These are phyloP conservation scores for Hypoxylon perforatum DNA, from an alignment of 495 filamentous ascomycete genomes.

Conservation along the genomic window DNA sequence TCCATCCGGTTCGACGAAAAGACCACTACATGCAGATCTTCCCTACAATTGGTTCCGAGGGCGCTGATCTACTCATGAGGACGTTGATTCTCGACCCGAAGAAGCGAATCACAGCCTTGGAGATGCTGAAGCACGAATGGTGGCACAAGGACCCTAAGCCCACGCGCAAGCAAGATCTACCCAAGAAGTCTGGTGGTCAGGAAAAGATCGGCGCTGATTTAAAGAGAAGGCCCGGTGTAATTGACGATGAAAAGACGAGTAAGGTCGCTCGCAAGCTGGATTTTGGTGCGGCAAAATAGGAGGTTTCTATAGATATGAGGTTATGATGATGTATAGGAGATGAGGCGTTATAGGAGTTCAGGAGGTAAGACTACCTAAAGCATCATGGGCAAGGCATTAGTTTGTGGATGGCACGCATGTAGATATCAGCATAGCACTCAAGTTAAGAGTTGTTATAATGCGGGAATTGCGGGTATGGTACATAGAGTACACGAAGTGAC, in stretches of 20 bases:
- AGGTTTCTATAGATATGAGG: neutral
- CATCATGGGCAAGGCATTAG: conserved; percentile 3
- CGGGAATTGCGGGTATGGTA: conserved; percentile 33
- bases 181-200: conserved; percentile 69
- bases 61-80: conserved; percentile 85
- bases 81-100: conserved; percentile 89
- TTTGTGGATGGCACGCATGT: conserved; percentile 4
- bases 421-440: conserved; percentile 11
- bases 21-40: conserved; percentile 79
- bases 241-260: conserved; percentile 70
- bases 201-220: conserved; percentile 87
- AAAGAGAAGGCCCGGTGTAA: conserved; percentile 79
- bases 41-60: conserved; percentile 78
- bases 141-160: conserved; percentile 87
- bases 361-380: neutral
- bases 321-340: neutral
- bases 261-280: conserved; percentile 90
- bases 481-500: conserved; percentile 41
- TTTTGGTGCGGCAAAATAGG: conserved; percentile 73
- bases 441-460: conserved; percentile 7
- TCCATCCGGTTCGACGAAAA: conserved; percentile 70
- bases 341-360: conserved; percentile 21
- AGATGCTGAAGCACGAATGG: conserved; percentile 85
- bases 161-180: conserved; percentile 84
- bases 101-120: conserved; percentile 77